Percentiles rank a stretch among this genome's conserved stretches.
phyloP scores from a whole-genome alignment of 2,329 filamentous ascomycete genomes.

The Trichoderma sp. region DNA sequence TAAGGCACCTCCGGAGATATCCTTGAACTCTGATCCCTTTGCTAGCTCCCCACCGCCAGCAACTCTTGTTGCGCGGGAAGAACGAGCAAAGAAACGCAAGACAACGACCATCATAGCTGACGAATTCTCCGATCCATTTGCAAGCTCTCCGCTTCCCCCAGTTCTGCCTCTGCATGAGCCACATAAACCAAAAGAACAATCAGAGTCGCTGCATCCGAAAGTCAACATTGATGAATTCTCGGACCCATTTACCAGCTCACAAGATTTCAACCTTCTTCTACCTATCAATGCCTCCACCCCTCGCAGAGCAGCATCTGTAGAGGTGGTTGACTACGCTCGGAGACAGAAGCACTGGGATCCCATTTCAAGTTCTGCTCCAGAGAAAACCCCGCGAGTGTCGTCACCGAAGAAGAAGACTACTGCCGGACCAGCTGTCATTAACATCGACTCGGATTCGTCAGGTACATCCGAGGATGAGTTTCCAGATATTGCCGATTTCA shows the following conservation, averaged over 20 bases:
- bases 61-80: neutral
- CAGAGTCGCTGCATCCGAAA: neutral
- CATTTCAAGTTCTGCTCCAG: constrained; percentile 54
- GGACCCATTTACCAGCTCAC: constrained; percentile 27
- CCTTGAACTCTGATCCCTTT: neutral
- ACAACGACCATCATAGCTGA: neutral
- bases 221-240: neutral
- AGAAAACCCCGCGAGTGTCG: constrained; percentile 28
- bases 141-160: constrained; percentile 32
- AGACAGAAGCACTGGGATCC: constrained; percentile 38
- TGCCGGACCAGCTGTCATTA: constrained; percentile 31
- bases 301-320: constrained; percentile 8
- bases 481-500: constrained; percentile 46
- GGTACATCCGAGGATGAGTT: constrained; percentile 46
- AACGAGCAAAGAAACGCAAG: neutral
- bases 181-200: neutral
- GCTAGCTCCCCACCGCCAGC: constrained; percentile 1
- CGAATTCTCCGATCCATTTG: constrained; percentile 35
- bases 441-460: constrained; percentile 36
- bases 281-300: neutral
- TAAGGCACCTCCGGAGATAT: neutral
- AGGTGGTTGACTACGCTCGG: neutral
- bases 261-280: neutral
- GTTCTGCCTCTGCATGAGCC: neutral
- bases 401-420: constrained; percentile 21